Evolutionary conservation across 2,329 filamentous ascomycete genomes (phyloP), one percentile per base, ranked within the genome.

Genomic region (Pyricularia sp.): DNA sequence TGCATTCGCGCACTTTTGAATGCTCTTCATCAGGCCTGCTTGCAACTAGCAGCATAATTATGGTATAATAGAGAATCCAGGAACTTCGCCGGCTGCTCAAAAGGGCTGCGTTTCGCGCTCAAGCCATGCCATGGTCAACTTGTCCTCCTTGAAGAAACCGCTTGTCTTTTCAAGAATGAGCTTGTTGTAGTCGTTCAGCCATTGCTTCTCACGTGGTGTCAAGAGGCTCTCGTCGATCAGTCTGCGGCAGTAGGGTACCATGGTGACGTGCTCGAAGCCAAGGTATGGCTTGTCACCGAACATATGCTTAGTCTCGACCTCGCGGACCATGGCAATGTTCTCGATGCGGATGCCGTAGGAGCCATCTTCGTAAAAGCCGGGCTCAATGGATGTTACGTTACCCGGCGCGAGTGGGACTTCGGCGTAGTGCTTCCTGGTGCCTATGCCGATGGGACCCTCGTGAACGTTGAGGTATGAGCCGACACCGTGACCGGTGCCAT

Each of bases 381-480:
- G 95, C 79, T 99, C 93, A 75, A 97, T 93, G 1, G 94, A 98
- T 68, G 98, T 88, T 59, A 99, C 94, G 74, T 99, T 97, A 64
- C 95, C 95, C n/a, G 92, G 85, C 0, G 92, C 88, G 33, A 99
- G 84, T 0, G 95, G 86, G 6, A 98, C 94, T 77, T 99, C 95
- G 0, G 92, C 90, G 77, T 94, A 97, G 74, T 96, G 92, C 58
- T 96, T 88, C 64, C 95, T 87, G 11, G 94, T 97, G 31, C 95
- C 95, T 70, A 99, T 96, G 25, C 95, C 95, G 71, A 99, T 97
- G 1, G 95, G 95, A 0, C 95, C 95, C 80, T 99, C 95, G 77
- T 99, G 95, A 0, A 99, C 95, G 73, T 99, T 99, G 75, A 99
- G 82, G 79, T 90, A 99, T 1, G 93, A 97, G 31, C 95, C 95